Conservation (phyloP, 1,139 yeast species). For the Taphrina flavorubra region DNA sequence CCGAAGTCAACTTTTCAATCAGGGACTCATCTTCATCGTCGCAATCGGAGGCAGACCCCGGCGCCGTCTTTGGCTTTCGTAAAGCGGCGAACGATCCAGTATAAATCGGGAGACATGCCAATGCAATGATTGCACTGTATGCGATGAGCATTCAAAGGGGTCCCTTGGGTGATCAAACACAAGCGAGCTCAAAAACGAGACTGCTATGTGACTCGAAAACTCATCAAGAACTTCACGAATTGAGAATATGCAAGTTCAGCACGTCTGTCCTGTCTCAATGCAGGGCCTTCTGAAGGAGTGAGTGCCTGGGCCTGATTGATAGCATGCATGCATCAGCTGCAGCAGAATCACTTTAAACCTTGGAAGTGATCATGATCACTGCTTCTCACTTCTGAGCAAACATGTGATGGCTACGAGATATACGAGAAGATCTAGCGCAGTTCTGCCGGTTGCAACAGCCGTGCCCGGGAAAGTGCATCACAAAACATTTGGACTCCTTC, state of each 20-base stretch:
- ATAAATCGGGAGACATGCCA: conserved; percentile 53
- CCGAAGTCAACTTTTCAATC: conserved; percentile 53
- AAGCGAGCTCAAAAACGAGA: too few relatives aligned
- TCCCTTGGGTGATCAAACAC: too few relatives aligned
- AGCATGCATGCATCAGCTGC: too few relatives aligned
- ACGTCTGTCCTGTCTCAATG: too few relatives aligned
- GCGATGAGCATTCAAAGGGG: conserved; percentile 44
- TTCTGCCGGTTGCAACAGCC: conserved; percentile 5
- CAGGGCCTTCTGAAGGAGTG: too few relatives aligned
- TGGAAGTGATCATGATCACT: background rate
- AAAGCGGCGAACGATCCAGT: conserved; percentile 57
- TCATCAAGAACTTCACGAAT: too few relatives aligned
- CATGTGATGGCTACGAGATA: background rate
- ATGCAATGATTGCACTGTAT: conserved; percentile 46
- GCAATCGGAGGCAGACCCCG: conserved; percentile 54
- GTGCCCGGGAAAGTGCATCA: conserved; percentile 8
- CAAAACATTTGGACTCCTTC: conserved; percentile 1
- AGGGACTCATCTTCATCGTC: conserved; percentile 53
- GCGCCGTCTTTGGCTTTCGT: conserved; percentile 57
- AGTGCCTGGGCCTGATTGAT: too few relatives aligned
- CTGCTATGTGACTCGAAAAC: too few relatives aligned
- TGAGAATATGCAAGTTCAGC: too few relatives aligned
- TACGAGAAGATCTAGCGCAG: background rate
- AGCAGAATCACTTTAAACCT: too few relatives aligned
- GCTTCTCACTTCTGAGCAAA: background rate